phyloP scores from a whole-genome alignment of 306 rosid genomes.

The Erythrophleum fordii region DNA sequence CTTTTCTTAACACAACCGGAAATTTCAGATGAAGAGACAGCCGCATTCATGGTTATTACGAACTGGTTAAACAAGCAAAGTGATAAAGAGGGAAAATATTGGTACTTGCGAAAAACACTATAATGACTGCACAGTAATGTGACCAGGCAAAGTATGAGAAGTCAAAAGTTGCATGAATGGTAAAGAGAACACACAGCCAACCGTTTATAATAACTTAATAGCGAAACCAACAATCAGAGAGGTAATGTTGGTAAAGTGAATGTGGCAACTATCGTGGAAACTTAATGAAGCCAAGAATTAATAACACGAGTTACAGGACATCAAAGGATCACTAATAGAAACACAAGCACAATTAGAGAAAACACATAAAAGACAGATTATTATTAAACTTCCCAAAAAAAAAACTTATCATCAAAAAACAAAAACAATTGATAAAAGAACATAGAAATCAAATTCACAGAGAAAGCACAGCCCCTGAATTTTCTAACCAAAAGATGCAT shows the following conservation, averaged over 20 bases:
- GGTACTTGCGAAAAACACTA: slow-evolving; percentile 11
- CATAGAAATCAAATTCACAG: neutral
- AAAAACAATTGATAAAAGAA: neutral
- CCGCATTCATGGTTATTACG: neutral
- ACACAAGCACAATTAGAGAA: neutral
- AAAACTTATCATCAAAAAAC: neutral
- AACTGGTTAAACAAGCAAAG: neutral
- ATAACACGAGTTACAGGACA: neutral
- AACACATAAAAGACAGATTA: neutral
- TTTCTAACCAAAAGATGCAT: neutral
- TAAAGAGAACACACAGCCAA: slow-evolving; percentile 3
- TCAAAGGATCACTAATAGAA: slow-evolving; percentile 13
- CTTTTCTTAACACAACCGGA: neutral
- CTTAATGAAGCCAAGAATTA: neutral
- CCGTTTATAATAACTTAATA: neutral
- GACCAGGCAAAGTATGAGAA: slow-evolving; percentile 17
- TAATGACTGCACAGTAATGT: neutral
- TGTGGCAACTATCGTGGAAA: neutral
- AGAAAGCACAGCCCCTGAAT: slow-evolving; percentile 19
- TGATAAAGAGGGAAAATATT: neutral
- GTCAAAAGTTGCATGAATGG: slow-evolving; percentile 30
- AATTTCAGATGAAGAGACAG: slow-evolving; percentile 22
- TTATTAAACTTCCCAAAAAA: neutral
- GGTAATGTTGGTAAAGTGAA: neutral
- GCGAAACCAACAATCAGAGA: neutral